A percentile compares a stretch with the other conserved stretches of the same genome.
phyloP scores from a whole-genome alignment of 306 rosid genomes.

The Sophora flavescens region DNA sequence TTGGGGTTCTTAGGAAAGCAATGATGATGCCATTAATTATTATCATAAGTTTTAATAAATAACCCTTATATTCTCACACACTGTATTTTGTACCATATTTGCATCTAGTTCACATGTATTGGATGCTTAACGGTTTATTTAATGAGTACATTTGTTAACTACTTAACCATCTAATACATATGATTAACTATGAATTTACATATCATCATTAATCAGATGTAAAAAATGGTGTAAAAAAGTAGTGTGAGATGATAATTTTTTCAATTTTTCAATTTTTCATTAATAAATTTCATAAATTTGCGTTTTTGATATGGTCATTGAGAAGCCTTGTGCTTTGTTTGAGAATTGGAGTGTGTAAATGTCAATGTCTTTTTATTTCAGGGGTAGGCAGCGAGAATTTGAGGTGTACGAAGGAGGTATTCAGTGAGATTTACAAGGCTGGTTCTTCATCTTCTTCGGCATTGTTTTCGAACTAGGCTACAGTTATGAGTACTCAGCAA shows the following conservation, averaged over 20 bases:
- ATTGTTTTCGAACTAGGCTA: slow-evolving; percentile 15
- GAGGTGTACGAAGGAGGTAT: slow-evolving; percentile 49
- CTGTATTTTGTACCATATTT: no score
- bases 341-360: slow-evolving; percentile 32
- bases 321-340: slow-evolving; percentile 33
- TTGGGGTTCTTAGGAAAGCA: not conserved
- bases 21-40: not conserved
- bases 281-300: not conserved
- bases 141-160: no score
- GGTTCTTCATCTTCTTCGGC: slow-evolving; percentile 38
- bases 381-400: slow-evolving; percentile 54
- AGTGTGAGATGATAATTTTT: not conserved
- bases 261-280: not conserved
- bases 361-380: slow-evolving; percentile 44
- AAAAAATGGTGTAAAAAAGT: no score
- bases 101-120: no score
- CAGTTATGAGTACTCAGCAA: slow-evolving; percentile 68
- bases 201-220: no score
- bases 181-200: no score
- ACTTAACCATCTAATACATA: no score
- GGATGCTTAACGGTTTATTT: no score
- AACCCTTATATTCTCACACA: no score
- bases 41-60: not conserved
- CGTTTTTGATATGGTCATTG: not conserved
- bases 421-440: slow-evolving; percentile 34